These are phyloP conservation scores for Ilex asprella DNA, from an alignment of 257 asterid genomes.

Conservation along the genomic window DNA sequence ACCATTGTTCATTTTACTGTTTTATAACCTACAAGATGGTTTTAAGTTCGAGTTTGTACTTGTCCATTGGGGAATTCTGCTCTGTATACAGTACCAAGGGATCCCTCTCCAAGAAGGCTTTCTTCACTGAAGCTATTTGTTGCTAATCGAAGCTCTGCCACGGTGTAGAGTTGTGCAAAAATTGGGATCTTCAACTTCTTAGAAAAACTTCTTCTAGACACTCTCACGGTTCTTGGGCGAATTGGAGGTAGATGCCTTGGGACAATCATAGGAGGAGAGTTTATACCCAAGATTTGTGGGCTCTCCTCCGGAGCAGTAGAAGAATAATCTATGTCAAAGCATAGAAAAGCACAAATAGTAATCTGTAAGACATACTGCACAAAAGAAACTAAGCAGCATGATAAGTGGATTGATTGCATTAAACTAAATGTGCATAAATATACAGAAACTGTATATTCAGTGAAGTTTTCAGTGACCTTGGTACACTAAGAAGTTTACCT, in stretches of 20 bases:
- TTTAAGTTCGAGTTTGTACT: constrained; percentile 28
- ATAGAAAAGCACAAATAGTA: neutral
- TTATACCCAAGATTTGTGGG: constrained; percentile 37
- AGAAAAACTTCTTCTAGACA: constrained; percentile 47
- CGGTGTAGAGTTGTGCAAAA: constrained; percentile 47
- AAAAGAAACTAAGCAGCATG: no score
- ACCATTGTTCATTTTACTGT: neutral
- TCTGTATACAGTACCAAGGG: constrained; percentile 80
- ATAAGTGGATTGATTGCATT: no score
- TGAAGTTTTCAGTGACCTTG: no score
- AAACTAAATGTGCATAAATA: no score
- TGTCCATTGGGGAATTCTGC: constrained; percentile 81
- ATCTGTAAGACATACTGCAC: neutral
- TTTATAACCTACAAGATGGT: neutral
- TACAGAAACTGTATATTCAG: no score
- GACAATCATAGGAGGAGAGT: constrained; percentile 49
- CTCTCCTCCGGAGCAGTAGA: constrained; percentile 40
- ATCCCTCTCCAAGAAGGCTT: constrained; percentile 75
- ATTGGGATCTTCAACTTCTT: constrained; percentile 33
- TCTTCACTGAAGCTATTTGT: constrained; percentile 68
- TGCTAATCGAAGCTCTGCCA: constrained; percentile 77
- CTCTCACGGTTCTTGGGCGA: constrained; percentile 43
- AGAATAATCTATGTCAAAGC: constrained; percentile 22
- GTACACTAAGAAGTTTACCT: no score
- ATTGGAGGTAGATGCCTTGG: constrained; percentile 66